Conservation (phyloP, 176 grass and related monocot species). For the Puya raimondii region DNA sequence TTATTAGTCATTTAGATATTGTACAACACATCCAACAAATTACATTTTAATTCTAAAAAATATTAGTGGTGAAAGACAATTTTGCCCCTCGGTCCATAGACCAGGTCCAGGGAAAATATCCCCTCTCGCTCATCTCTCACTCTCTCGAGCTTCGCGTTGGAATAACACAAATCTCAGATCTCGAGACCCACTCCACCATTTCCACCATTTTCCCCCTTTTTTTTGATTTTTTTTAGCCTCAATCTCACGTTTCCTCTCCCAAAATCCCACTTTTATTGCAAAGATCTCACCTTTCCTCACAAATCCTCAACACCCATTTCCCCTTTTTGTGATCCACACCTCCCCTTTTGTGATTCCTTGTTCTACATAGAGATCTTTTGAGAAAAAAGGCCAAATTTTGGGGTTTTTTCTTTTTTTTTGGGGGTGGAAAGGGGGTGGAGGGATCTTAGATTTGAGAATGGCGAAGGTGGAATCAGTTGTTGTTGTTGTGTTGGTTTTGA, state of each 20-base stretch:
- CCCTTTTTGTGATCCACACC: neutral
- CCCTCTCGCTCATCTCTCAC: neutral
- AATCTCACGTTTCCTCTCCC: neutral
- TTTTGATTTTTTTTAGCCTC: too few relatives aligned
- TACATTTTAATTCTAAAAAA: too few relatives aligned
- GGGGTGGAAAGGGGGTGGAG: too few relatives aligned
- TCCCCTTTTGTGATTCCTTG: neutral
- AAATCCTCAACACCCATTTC: neutral
- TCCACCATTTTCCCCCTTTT: neutral
- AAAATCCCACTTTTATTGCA: neutral
- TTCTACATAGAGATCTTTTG: neutral
- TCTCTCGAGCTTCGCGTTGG: neutral
- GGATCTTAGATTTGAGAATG: constrained; percentile 14
- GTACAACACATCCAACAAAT: too few relatives aligned
- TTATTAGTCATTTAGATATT: too few relatives aligned
- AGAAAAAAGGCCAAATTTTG: neutral
- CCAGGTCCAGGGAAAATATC: too few relatives aligned
- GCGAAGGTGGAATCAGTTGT: neutral
- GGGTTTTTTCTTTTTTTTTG: neutral
- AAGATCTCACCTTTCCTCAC: neutral
- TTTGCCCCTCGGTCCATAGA: too few relatives aligned
- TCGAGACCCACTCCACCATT: neutral
- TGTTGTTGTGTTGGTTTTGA: constrained; percentile 38
- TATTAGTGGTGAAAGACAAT: too few relatives aligned
- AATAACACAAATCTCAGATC: constrained; percentile 1